A percentile compares a stretch with the other conserved stretches of the same genome.
Conservation (phyloP, 768 basidiomycete genomes). For the Boletales sp. region DNA sequence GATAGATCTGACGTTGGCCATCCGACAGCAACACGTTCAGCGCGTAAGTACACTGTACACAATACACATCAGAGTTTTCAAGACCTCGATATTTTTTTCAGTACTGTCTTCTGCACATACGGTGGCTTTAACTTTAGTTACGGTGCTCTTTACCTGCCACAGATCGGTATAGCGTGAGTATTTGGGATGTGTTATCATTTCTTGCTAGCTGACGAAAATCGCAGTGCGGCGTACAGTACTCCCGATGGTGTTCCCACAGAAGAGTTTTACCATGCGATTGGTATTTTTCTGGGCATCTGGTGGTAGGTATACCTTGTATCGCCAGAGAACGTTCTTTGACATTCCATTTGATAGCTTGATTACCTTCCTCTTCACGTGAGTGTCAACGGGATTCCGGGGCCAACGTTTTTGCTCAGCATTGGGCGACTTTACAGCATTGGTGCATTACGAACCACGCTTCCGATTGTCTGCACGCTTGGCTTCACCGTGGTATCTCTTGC, state of each 20-base stretch:
- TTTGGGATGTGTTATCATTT: no score
- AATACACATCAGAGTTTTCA: no score
- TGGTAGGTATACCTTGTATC: slow-evolving; percentile 7
- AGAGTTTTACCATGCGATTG: slow-evolving; percentile 24
- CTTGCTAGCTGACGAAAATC: background rate
- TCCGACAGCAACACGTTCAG: slow-evolving; percentile 24
- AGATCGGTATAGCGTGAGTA: slow-evolving; percentile 25
- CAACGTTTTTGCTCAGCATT: background rate
- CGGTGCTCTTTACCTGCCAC: slow-evolving; percentile 25
- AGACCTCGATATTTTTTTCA: background rate
- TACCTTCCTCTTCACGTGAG: slow-evolving; percentile 23
- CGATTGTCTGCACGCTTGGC: slow-evolving; percentile 19
- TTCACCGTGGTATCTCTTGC: slow-evolving; percentile 22
- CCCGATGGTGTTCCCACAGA: slow-evolving; percentile 19
- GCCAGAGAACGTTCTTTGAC: background rate
- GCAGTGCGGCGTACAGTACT: slow-evolving; percentile 25
- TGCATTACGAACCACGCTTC: slow-evolving; percentile 24
- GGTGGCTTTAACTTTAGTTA: slow-evolving; percentile 29
- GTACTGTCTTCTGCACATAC: slow-evolving; percentile 26
- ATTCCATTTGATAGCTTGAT: slow-evolving; percentile 13
- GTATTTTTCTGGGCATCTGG: slow-evolving; percentile 28
- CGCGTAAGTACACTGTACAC: slow-evolving; percentile 20
- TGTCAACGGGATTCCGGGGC: background rate
- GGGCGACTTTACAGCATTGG: slow-evolving; percentile 14
- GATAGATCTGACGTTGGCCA: slow-evolving; percentile 2